Percentiles rank a stretch among this genome's conserved stretches.
These are phyloP conservation scores for Kentomonas sorsogonicus DNA, from an alignment of 208 protist species.

Conservation along the genomic window DNA sequence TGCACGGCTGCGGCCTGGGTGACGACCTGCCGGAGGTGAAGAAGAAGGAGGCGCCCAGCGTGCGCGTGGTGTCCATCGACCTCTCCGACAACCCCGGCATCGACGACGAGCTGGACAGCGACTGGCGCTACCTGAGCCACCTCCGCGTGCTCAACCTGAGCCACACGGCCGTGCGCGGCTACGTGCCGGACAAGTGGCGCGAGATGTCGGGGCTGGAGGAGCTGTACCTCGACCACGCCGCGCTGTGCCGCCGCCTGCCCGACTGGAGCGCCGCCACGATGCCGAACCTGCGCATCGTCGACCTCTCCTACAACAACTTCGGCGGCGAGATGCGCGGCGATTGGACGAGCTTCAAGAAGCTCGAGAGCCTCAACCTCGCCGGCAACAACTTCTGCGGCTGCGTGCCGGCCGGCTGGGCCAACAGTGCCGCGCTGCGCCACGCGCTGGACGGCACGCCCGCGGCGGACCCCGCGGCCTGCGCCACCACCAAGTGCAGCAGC, in stretches of 20 bases:
- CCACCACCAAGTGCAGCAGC: no score
- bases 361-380: conserved; percentile 10
- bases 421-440: conserved; percentile 5
- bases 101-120: conserved; percentile 8
- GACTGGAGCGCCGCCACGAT: conserved; percentile 11
- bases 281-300: conserved; percentile 7
- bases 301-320: conserved; percentile 3
- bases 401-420: conserved; percentile 11
- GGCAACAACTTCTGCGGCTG: conserved; percentile 15
- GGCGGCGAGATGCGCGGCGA: not conserved
- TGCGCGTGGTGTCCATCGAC: conserved; percentile 18
- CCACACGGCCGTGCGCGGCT: conserved; percentile 10
- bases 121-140: conserved; percentile 11
- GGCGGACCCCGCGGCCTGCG: no score
- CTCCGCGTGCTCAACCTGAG: conserved; percentile 21
- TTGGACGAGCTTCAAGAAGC: conserved; percentile 1
- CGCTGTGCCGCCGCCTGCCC: conserved; percentile 16
- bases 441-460: not conserved
- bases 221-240: conserved; percentile 12
- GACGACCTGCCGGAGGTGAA: conserved; percentile 13
- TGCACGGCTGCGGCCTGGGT: conserved; percentile 12
- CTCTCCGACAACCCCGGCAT: conserved; percentile 18
- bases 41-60: not conserved
- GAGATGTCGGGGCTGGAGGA: conserved; percentile 14
- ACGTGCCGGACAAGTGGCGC: conserved; percentile 17